phyloP scores from a whole-genome alignment of 331 rosid species.

The Erythrophleum ivorense region DNA sequence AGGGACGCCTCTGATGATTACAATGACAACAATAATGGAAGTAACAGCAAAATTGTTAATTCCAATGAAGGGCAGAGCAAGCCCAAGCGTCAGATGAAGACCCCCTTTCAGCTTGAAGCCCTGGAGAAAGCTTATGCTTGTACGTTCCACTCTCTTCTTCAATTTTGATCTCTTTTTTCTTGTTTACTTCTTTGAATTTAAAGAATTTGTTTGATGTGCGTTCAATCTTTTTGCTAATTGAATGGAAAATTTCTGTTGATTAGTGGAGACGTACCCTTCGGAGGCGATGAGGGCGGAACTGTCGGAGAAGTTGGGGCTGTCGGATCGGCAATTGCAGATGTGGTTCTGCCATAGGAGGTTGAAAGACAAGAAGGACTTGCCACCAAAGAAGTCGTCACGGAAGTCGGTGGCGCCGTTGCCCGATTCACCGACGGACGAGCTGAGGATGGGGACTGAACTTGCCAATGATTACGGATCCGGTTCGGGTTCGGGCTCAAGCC shows the following conservation, averaged over 20 bases:
- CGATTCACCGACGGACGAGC: conserved; percentile 75
- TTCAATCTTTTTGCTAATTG: conserved; percentile 21
- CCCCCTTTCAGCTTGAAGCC: conserved; percentile 95
- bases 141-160: conserved; percentile 43
- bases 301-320: conserved; percentile 83
- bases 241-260: conserved; percentile 14
- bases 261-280: conserved; percentile 91
- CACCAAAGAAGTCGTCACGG: conserved; percentile 54
- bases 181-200: conserved; percentile 21
- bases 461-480: conserved; percentile 92
- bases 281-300: conserved; percentile 80
- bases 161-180: not conserved
- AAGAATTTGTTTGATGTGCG: conserved; percentile 20
- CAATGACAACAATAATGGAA: conserved; percentile 50
- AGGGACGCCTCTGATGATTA: conserved; percentile 41
- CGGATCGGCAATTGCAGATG: conserved; percentile 99
- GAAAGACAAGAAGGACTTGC: conserved; percentile 90
- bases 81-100: conserved; percentile 99
- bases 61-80: conserved; percentile 91
- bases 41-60: conserved; percentile 62
- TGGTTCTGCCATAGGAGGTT: conserved; percentile 99
- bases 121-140: conserved; percentile 93
- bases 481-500: conserved; percentile 94
- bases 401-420: conserved; percentile 51
- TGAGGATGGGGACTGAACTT: conserved; percentile 58